These are phyloP conservation scores for Ceratocystis diversiconidia DNA, from an alignment of 2,329 filamentous ascomycete species.

Conservation along the genomic window DNA sequence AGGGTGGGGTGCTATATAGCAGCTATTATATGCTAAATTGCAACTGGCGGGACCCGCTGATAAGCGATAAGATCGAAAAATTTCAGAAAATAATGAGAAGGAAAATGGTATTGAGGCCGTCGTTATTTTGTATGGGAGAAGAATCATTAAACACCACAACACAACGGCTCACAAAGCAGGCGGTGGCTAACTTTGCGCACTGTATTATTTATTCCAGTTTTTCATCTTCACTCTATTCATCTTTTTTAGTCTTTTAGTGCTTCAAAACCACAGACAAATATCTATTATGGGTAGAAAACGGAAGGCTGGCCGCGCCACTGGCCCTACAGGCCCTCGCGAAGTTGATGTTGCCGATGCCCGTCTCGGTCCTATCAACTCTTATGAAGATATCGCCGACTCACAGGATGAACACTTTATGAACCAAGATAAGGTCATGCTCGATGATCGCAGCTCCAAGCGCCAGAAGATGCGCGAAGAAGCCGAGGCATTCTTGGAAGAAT, in stretches of 20 bases:
- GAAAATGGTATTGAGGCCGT: neutral
- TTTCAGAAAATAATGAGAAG: constrained; percentile 7
- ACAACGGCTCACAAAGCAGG: neutral
- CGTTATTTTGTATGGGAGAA: neutral
- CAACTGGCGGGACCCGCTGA: constrained; percentile 3
- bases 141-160: neutral
- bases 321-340: constrained; percentile 39
- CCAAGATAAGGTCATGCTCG: constrained; percentile 72
- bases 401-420: constrained; percentile 88
- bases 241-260: neutral
- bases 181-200: neutral
- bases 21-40: neutral
- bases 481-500: constrained; percentile 42
- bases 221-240: neutral
- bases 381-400: constrained; percentile 78
- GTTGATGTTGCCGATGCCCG: constrained; percentile 45
- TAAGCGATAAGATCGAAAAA: constrained; percentile 17
- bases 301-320: constrained; percentile 46
- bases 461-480: constrained; percentile 57
- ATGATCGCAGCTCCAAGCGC: constrained; percentile 65
- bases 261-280: neutral
- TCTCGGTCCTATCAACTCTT: constrained; percentile 47
- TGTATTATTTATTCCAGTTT: neutral
- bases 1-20: neutral
- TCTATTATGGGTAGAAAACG: constrained; percentile 49